Evolutionary conservation across 331 rosid genomes (phyloP), one percentile per base, ranked within the genome.

Genomic region (Quercus phellos): DNA sequence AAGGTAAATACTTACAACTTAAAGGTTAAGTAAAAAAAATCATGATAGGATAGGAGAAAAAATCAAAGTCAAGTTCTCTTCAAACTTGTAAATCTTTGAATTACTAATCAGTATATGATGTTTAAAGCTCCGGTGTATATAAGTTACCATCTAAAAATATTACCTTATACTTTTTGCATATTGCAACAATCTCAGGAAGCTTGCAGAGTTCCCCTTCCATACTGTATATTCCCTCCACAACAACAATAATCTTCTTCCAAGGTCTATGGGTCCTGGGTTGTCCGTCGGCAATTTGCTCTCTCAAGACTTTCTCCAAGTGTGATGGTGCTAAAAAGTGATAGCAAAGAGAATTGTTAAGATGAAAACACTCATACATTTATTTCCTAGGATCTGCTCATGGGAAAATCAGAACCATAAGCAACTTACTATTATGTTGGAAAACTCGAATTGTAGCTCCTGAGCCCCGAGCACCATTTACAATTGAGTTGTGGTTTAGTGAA

Each of bases 151-250:
- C 30, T 5, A 51, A 69, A 69, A 55, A 12, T 46, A 54, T 14
- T 14, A 91, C 96, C 88, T 91, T 89, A 26, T 86, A 91, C 61
- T 86, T 87, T 79, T 91, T 89, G 86, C 93, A 91, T 34, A 87
- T 74, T 72, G 90, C 85, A 58, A 91, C 87, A 72, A 91, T 81
- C 82, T 89, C 93, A 10, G 93, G 90, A 80, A 89, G 93, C 71
- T 91, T 79, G 84, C 93, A 89, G 61, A 91, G 90, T 74, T 89
- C 93, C 56, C 92, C 96, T 83, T 91, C 93, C 96, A 89, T 89
- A 43, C 93, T 91, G 78, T 89, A 91, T 76, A 91, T 91, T 51
- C 96, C 96, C 85, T 91, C 96, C 35, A 87, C 93, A 43, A 91
- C 72, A 22, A 89, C 92, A 66, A 89, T 86, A 46, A 91, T 91